Conservation (phyloP, 2,329 filamentous ascomycete genomes). For the Aspergillus eucalypticola region DNA sequence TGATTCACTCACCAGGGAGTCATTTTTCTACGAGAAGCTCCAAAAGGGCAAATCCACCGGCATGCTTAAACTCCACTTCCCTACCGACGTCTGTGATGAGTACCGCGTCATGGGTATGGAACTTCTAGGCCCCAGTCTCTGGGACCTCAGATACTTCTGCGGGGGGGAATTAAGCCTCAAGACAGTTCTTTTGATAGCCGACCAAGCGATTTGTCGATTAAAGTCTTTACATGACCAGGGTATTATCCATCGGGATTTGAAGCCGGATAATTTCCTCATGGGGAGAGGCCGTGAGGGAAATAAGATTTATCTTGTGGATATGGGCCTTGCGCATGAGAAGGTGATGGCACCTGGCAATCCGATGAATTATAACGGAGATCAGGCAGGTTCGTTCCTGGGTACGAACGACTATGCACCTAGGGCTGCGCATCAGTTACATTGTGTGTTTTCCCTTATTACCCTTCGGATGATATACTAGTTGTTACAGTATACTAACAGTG, state of each 20-base stretch:
- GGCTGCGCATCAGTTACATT: background rate
- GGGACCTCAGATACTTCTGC: background rate
- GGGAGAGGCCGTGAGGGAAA: background rate
- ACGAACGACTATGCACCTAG: background rate
- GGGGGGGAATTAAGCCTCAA: background rate
- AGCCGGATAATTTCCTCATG: background rate
- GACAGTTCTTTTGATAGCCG: background rate
- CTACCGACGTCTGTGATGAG: background rate
- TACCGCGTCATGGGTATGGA: background rate
- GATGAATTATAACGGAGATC: background rate
- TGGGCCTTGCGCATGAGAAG: background rate
- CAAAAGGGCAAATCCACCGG: background rate
- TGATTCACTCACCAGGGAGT: background rate
- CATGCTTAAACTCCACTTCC: background rate
- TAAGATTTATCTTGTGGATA: background rate
- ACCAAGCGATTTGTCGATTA: background rate
- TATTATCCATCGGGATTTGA: background rate
- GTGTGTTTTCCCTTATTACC: background rate
- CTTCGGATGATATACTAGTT: no score
- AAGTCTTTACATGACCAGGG: background rate
- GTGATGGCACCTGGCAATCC: background rate
- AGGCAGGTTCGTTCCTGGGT: background rate
- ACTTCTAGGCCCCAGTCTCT: background rate
- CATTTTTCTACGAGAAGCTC: background rate
- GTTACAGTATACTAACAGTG: background rate